Base-by-base conservation (phyloP, 495 filamentous ascomycete species). In the Staphylotrichum tortipilum region DNA sequence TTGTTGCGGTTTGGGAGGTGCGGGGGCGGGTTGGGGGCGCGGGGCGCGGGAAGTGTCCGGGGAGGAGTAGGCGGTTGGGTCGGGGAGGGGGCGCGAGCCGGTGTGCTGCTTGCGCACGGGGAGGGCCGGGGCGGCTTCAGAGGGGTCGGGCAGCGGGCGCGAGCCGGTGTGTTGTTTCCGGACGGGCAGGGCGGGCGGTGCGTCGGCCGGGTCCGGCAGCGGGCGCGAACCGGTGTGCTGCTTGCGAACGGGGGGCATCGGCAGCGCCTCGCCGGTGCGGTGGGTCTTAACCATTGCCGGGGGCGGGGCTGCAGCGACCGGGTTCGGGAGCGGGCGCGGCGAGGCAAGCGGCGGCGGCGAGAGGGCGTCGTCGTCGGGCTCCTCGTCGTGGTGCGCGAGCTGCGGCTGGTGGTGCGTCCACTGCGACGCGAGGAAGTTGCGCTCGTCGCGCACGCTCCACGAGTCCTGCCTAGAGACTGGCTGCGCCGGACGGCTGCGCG, bases 361-460 rank as follows among this genome's bases (percentile, higher is more conserved):
- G 9, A 33, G 15, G 5, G 35, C 23, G 3, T 22, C 26, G n/a
- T 49, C 24, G 42, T 43, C 29, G 24, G 17, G 17, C 17, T 42
- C 49, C 17, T 51, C 48, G 12, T 47, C 53, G 12, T 56, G 60
- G 36, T 50, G 53, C 15, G 52, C 59, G 21, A 47, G 55, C 23
- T 53, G 38, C n/a, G 68, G 56, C 34, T 77, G 73, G 24, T 77
- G 71, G 8, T 73, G 75, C 33, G 75, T 67, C 85, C 84, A 88
- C 60, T 88, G 79, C 9, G 73, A 76, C 19, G 80, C 82, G 5
- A 89, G 73, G 48, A 83, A 83, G 28, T 87, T 83, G 28, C 81
- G 78, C 67, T 94, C 89, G 56, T 88, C 81, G 45, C 79, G 78
- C 7, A 78, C 75, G 24, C 62, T 64, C 72, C 84, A 91, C 3